A percentile compares a stretch with the other conserved stretches of the same genome.
Evolutionary conservation across 441 rosid species (phyloP).

Genomic region (Erysimum pusillum): DNA sequence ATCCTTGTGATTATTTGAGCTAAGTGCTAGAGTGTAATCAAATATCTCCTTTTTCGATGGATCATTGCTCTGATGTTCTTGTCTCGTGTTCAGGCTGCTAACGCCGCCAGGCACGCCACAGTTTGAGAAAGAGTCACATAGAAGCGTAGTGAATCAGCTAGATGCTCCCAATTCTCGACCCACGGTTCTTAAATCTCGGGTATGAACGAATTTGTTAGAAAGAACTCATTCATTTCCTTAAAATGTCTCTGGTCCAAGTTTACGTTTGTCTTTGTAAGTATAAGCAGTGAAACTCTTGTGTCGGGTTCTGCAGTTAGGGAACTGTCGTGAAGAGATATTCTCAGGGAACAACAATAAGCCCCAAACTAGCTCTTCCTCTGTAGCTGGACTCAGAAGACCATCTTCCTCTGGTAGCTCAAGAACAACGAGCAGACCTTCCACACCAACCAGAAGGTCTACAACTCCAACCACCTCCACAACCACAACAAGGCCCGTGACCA

Average conservation of each 20-base stretch:
- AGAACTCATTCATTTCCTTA: conserved; percentile 12
- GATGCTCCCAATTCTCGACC: conserved; percentile 63
- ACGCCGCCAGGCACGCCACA: conserved; percentile 90
- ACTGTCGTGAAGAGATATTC: conserved; percentile 64
- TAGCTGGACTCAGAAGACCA: conserved; percentile 56
- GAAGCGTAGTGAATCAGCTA: conserved; percentile 52
- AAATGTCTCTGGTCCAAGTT: conserved; percentile 13
- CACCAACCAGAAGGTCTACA: conserved; percentile 65
- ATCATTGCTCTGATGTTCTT: conserved; percentile 31
- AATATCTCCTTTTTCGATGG: conserved; percentile 13
- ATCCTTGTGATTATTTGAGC: conserved; percentile 8
- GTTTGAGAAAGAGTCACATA: conserved; percentile 65
- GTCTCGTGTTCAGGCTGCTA: conserved; percentile 71
- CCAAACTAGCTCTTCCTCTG: conserved; percentile 36
- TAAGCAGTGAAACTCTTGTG: conserved; percentile 5
- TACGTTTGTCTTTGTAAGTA: conserved; percentile 6
- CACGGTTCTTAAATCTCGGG: conserved; percentile 69
- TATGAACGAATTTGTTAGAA: conserved; percentile 48
- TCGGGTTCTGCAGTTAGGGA: conserved; percentile 59
- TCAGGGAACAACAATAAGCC: conserved; percentile 41
- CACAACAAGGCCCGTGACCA: conserved; percentile 51
- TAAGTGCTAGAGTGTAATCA: conserved; percentile 7
- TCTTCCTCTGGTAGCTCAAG: conserved; percentile 73
- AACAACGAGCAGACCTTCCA: conserved; percentile 49
- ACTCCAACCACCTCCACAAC: conserved; percentile 65